Conservation (phyloP, 805 yeast genomes). For the Hanseniaspora jakobsenii region DNA sequence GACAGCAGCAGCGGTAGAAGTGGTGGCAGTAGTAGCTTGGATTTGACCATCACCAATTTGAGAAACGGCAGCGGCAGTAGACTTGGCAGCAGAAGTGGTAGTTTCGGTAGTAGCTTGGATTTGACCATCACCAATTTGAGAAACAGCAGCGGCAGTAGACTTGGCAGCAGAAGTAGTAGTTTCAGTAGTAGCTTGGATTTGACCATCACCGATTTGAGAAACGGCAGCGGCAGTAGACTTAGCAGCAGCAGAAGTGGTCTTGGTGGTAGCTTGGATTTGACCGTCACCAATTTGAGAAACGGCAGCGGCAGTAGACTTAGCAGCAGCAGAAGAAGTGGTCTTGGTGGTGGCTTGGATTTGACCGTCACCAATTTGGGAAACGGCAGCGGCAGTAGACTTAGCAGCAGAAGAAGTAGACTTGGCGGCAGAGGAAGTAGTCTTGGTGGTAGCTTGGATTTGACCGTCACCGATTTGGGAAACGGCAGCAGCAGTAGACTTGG, state of each 20-base stretch:
- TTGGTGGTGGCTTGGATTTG: conserved; percentile 32
- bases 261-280: conserved; percentile 27
- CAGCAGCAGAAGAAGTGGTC: conserved; percentile 19
- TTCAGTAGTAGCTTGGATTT: conserved; percentile 24
- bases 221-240: conserved; percentile 28
- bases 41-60: conserved; percentile 40
- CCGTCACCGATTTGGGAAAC: conserved; percentile 27
- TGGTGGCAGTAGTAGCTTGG: conserved; percentile 27
- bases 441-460: conserved; percentile 32
- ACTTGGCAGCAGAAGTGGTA: conserved; percentile 17
- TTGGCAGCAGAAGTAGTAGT: conserved; percentile 20
- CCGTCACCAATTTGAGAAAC: conserved; percentile 18
- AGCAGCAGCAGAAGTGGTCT: conserved; percentile 31
- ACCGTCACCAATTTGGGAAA: conserved; percentile 37
- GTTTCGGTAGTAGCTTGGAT: conserved; percentile 34
- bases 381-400: conserved; percentile 18
- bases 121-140: conserved; percentile 23
- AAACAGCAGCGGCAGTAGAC: conserved; percentile 29
- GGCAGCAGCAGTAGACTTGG: conserved; percentile 26
- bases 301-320: too few species aligned
- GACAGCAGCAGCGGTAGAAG: conserved; percentile 18
- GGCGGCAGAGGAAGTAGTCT: too few species aligned
- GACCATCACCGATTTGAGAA: conserved; percentile 28
- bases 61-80: conserved; percentile 22
- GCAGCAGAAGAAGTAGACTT: conserved; percentile 20